Evolutionary conservation across 2,329 filamentous ascomycete genomes (phyloP), one percentile per base, ranked within the genome.

Genomic region (Pyricularia grisea): DNA sequence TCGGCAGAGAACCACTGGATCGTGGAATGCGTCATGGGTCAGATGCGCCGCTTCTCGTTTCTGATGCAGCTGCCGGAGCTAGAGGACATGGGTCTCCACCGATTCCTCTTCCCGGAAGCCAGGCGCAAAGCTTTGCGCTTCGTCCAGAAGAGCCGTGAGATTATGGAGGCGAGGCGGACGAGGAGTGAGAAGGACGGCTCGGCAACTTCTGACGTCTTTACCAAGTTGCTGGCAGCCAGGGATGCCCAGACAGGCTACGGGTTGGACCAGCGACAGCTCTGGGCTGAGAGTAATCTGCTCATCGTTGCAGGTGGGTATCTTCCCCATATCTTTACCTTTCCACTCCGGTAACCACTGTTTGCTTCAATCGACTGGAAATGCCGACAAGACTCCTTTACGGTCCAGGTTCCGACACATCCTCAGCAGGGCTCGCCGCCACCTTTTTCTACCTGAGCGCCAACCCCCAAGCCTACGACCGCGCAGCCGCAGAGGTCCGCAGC

Each of bases 401-500:
- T 28, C 11, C 33, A 36, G 67, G 67, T 31, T 68, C 67, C 58
- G 67, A 78, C 55, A 78, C 77, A 3, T 75, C 74, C 5, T 75
- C 74, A 1, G 76, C 74, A 0, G 73, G 76, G 4, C 71, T 74
- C 12, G 67, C 75, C 3, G 75, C 76, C 0, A 71, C 73, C 0
- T 70, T 78, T 36, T 77, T 76, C 73, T 78, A 77, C 67, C 72
- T 78, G 17, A 68, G 71, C 17, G 12, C 33, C 9, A 36, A 36
- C 33, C 73, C 74, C 0, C n/a, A 72, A 3, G 58, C 42, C 11
- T 60, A 58, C 42, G 42, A 4, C 66, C 42, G 31, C 36, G n/a
- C 20, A 4, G 42, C 42, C 30, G 36, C 66, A 4, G 66, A 67
- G 30, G 66, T 67, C 11, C 66, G 66, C 11, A 27, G 27, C 36